Evolutionary conservation across 2,329 filamentous ascomycete species (phyloP).

Genomic region (Sarocladiaceae sp.): DNA sequence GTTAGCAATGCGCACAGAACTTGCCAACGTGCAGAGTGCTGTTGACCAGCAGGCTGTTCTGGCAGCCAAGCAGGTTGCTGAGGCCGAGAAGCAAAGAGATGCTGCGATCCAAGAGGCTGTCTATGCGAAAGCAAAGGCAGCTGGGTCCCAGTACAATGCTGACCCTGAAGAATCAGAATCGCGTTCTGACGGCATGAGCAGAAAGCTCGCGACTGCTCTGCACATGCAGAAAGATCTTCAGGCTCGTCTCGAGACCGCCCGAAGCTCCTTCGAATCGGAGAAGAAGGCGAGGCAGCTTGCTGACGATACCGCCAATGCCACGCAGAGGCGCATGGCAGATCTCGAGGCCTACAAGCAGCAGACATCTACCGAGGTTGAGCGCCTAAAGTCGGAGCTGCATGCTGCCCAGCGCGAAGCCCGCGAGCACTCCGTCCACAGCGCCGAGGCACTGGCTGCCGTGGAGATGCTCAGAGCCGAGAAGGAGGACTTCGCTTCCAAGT

Average conservation of each 20-base stretch:
- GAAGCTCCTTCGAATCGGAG: slow-evolving; percentile 71
- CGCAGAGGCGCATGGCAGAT: slow-evolving; percentile 76
- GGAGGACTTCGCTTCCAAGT: slow-evolving; percentile 63
- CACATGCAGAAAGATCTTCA: slow-evolving; percentile 76
- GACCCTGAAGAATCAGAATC: slow-evolving; percentile 53
- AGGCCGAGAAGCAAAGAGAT: slow-evolving; percentile 91
- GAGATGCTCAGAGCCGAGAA: slow-evolving; percentile 83
- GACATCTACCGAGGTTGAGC: slow-evolving; percentile 78
- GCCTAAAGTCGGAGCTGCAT: slow-evolving; percentile 78
- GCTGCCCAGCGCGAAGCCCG: slow-evolving; percentile 69
- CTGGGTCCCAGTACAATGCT: slow-evolving; percentile 50
- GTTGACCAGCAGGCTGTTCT: slow-evolving; percentile 83
- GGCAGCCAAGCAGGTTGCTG: slow-evolving; percentile 83
- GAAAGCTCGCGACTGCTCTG: slow-evolving; percentile 76
- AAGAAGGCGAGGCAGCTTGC: slow-evolving; percentile 74
- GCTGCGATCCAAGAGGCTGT: slow-evolving; percentile 90
- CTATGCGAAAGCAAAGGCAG: slow-evolving; percentile 88
- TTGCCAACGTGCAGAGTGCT: slow-evolving; percentile 81
- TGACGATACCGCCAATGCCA: slow-evolving; percentile 78
- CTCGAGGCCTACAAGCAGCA: slow-evolving; percentile 79
- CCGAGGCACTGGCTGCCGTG: slow-evolving; percentile 68
- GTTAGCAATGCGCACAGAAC: slow-evolving; percentile 81
- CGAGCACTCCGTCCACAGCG: slow-evolving; percentile 70
- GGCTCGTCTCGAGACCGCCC: slow-evolving; percentile 62
- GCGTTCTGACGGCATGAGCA: slow-evolving; percentile 63